Base-by-base conservation (phyloP, 1,284 basidiomycete species). In the Fomitopsis schrenkii region DNA sequence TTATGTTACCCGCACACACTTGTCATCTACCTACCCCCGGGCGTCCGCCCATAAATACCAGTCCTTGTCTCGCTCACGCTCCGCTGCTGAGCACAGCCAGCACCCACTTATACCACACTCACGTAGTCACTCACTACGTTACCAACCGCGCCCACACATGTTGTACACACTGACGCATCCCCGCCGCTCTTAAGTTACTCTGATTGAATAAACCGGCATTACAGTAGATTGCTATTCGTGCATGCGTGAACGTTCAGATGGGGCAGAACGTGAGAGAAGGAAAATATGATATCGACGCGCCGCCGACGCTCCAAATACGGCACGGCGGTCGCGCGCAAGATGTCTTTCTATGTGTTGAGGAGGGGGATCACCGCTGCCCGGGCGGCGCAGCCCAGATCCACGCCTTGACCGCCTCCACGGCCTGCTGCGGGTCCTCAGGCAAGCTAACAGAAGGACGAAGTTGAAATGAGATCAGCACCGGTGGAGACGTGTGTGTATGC, bases 351-450 rank as follows among this genome's bases (percentile, higher is more conserved):
- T 30, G 38, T 15, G 12, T 40, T 36, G 12, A 3, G 3, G 38
- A 9, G 10, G 8, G 38, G 12, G 12, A 40, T 60, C 41, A 59
- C 3, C 12, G 35, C 26, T 55, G 44, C 14, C 61, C 36, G n/a
- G 33, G 64, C 22, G 63, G 68, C 54, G 71, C 68, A 17, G 75
- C 68, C 81, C 82, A 89, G 70, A 91, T 87, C 81, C 85, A 91
- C 58, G 81, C 75, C 68, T 83, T 77, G 26, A 90, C 85, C 2
- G 74, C 76, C 26, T 74, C 75, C 58, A 83, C 84, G 62, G 93
- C 90, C 68, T 85, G 82, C 52, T 81, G 74, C 9, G 87, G 79
- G 68, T 93, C 87, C 64, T 81, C 78, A 10, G 93, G 90, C 50
- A 94, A 75, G 38, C 93, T 95, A 67, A 14, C 28, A 19, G 40